Conservation (phyloP, 2,329 filamentous ascomycete species). For the Penicillium sumatraense region DNA sequence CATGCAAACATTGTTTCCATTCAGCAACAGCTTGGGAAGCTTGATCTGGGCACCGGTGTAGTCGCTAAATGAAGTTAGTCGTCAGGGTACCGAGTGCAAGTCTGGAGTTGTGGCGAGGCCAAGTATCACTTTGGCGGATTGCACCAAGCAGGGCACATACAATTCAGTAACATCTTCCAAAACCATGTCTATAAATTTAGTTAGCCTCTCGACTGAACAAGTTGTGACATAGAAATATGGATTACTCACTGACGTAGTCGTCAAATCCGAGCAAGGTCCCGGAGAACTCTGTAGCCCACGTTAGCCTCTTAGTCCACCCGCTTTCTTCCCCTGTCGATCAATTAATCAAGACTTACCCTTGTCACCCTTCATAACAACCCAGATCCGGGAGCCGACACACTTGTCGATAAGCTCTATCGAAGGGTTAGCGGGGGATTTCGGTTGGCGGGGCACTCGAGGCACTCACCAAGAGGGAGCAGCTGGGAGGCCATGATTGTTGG, state of each 20-base stretch:
- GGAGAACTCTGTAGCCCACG: constrained; percentile 74
- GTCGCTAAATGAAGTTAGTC: constrained; percentile 64
- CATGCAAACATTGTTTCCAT: constrained; percentile 99
- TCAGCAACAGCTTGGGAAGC: constrained; percentile 90
- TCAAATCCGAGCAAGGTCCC: constrained; percentile 95
- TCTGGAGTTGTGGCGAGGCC: not conserved
- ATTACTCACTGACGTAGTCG: constrained; percentile 96
- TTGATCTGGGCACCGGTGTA: constrained; percentile 87
- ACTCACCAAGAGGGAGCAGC: constrained; percentile 70
- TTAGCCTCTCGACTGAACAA: constrained; percentile 18
- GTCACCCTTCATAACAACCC: constrained; percentile 99
- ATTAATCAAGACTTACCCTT: constrained; percentile 68
- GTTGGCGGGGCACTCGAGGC: constrained; percentile 20
- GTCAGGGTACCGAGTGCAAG: not conserved
- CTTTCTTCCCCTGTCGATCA: not conserved
- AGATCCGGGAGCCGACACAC: constrained; percentile 95
- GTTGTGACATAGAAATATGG: constrained; percentile 4
- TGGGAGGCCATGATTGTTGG: constrained; percentile 67
- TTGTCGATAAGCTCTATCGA: constrained; percentile 92
- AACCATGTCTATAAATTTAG: constrained; percentile 78
- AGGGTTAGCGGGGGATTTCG: constrained; percentile 28
- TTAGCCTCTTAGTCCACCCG: constrained; percentile 17
- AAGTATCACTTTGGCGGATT: not conserved
- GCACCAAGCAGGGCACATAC: constrained; percentile 56
- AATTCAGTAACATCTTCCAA: constrained; percentile 96